Conservation (phyloP, 257 asterid species). For the Capsicum rhomboideum region DNA sequence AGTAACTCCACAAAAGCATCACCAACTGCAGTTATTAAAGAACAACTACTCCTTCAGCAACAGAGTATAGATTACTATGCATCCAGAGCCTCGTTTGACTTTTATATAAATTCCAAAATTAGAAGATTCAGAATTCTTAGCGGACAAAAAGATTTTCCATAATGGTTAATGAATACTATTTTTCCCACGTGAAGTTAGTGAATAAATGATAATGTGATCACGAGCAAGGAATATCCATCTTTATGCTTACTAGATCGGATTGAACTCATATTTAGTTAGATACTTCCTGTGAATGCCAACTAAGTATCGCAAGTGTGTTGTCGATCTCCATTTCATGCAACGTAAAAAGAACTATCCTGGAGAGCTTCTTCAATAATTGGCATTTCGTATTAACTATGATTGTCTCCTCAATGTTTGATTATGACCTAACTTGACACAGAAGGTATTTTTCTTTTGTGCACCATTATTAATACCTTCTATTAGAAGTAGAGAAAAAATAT, state of each 20-base stretch:
- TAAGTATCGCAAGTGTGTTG: neutral
- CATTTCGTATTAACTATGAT: neutral
- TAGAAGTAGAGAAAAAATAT: neutral
- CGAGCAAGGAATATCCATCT: neutral
- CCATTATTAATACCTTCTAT: neutral
- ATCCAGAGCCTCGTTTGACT: neutral
- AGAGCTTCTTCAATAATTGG: neutral
- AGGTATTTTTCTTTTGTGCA: neutral
- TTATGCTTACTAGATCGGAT: neutral
- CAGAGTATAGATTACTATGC: neutral
- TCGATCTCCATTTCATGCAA: neutral
- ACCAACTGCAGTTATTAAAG: constrained; percentile 49
- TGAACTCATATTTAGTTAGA: neutral
- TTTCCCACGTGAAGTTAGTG: neutral
- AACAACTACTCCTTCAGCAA: constrained; percentile 5
- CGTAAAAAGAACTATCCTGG: neutral
- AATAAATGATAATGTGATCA: neutral
- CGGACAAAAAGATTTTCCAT: neutral
- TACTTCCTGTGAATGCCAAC: neutral
- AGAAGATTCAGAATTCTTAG: neutral
- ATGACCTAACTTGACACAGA: neutral
- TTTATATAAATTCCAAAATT: neutral
- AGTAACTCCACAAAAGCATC: constrained; percentile 96
- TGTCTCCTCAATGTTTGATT: neutral
- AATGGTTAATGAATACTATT: neutral